Conservation (phyloP, 176 grass and related monocot genomes). For the Rhynchospora pubera region DNA sequence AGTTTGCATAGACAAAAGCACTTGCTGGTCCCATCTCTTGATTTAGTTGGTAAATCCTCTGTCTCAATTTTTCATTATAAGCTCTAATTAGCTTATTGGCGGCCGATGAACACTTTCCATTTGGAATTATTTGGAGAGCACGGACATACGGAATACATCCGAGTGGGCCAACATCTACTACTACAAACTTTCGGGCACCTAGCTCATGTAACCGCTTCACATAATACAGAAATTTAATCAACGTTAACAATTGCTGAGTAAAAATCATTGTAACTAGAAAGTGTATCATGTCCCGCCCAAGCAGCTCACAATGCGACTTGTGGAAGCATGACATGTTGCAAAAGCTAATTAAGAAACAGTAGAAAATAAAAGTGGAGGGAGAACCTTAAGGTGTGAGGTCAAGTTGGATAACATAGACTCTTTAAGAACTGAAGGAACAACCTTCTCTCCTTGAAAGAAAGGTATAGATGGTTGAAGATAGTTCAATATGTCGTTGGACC, state of each 20-base stretch:
- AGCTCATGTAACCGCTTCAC: constrained; percentile 50
- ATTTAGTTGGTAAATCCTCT: constrained; percentile 49
- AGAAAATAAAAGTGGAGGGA: not conserved
- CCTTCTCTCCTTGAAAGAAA: constrained; percentile 50
- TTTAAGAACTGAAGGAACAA: constrained; percentile 43
- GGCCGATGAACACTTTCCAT: constrained; percentile 36
- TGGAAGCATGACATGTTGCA: not conserved
- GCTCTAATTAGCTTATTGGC: constrained; percentile 45
- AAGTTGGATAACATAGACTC: constrained; percentile 66
- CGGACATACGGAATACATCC: constrained; percentile 76
- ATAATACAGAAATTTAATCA: not conserved
- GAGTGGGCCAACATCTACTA: constrained; percentile 66
- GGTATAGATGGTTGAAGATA: constrained; percentile 62
- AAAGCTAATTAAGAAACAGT: not conserved
- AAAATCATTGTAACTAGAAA: not conserved
- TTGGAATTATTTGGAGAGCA: constrained; percentile 40
- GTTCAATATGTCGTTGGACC: constrained; percentile 83
- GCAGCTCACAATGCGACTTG: too few species aligned
- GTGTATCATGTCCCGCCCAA: not conserved
- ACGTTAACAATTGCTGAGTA: not conserved
- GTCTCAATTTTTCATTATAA: constrained; percentile 66
- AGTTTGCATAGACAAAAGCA: constrained; percentile 47
- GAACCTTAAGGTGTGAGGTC: constrained; percentile 67
- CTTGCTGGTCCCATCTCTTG: constrained; percentile 41
- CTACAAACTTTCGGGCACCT: constrained; percentile 61